Percentiles rank a stretch among this genome's conserved stretches.
Conservation (phyloP, 257 asterid genomes). For the Solanum etuberosum region DNA sequence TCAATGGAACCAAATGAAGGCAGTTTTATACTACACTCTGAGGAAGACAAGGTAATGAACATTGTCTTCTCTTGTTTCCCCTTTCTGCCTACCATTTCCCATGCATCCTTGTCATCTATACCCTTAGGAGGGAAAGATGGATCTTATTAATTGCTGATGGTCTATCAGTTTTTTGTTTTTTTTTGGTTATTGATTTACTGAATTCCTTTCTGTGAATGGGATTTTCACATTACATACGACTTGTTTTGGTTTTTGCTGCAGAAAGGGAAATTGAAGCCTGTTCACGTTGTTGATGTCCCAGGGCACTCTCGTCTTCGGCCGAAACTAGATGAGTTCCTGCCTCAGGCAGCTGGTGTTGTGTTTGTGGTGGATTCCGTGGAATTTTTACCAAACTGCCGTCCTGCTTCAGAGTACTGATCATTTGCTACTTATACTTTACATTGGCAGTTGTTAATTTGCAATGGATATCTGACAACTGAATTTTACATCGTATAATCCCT, state of each 20-base stretch:
- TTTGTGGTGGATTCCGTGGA: conserved; percentile 83
- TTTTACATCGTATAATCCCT: background rate
- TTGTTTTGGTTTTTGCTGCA: conserved; percentile 17
- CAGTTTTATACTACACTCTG: conserved; percentile 56
- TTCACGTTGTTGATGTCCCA: conserved; percentile 77
- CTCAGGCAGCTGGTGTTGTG: conserved; percentile 57
- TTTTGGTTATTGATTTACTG: background rate
- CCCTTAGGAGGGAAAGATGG: background rate
- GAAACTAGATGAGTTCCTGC: conserved; percentile 65
- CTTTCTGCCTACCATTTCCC: background rate
- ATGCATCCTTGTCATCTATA: background rate
- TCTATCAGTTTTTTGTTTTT: background rate
- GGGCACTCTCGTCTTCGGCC: conserved; percentile 81
- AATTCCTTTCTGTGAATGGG: background rate
- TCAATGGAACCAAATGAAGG: conserved; percentile 86
- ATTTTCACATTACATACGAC: background rate
- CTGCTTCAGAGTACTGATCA: conserved; percentile 63
- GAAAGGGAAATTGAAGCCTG: conserved; percentile 61
- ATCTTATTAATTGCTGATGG: background rate
- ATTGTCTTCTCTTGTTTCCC: background rate
- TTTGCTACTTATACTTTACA: background rate
- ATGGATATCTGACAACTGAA: background rate
- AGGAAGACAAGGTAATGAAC: conserved; percentile 44
- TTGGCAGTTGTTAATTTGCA: background rate
- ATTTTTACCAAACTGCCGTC: conserved; percentile 63